Conservation (phyloP, 164 flowering plant species). For the Sextonia rubra region DNA sequence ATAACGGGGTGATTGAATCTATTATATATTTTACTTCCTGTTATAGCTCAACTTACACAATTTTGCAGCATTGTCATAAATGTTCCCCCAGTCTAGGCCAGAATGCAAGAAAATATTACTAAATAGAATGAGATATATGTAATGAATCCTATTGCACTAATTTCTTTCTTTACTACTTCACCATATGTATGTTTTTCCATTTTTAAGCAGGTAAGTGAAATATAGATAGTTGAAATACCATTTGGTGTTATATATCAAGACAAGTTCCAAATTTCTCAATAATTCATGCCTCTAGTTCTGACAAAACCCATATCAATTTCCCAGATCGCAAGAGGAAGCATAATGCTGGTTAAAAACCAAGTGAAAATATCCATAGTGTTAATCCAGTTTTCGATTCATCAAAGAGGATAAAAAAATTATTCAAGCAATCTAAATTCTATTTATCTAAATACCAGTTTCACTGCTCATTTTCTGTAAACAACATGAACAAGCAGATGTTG, state of each 20-base stretch:
- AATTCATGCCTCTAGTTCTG: neutral
- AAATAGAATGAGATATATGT: no score
- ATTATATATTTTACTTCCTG: neutral
- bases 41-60: no score
- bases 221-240: neutral
- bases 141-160: no score
- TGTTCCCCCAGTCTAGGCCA: neutral
- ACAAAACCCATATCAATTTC: neutral
- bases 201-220: neutral
- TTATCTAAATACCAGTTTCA: no score
- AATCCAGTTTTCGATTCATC: neutral
- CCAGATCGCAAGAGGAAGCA: neutral
- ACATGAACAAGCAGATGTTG: no score
- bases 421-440: neutral
- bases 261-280: neutral
- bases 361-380: neutral
- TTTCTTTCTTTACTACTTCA: neutral
- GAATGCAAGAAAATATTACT: neutral
- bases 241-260: neutral
- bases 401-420: neutral
- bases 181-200: neutral
- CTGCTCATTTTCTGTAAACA: no score
- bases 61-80: neutral
- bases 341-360: neutral
- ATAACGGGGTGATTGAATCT: neutral